These are phyloP conservation scores for Mucor piriformis DNA, from an alignment of 371 early-diverging fungal genomes.

Conservation along the genomic window DNA sequence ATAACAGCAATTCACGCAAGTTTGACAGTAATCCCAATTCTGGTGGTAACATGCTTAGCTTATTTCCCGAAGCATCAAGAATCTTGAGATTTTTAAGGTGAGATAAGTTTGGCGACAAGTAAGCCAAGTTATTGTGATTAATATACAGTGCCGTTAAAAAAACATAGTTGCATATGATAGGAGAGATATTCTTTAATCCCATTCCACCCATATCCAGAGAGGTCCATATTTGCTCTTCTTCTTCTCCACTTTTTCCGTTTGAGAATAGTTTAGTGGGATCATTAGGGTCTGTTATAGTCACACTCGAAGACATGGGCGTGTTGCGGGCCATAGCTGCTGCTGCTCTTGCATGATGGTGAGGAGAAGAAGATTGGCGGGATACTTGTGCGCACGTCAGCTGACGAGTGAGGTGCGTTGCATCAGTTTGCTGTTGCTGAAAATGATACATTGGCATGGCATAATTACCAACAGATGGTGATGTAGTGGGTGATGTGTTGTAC, in stretches of 20 bases:
- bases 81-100: slow-evolving; percentile 67
- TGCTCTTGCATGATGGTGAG: slow-evolving; percentile 89
- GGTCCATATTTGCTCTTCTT: slow-evolving; percentile 65
- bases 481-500: slow-evolving; percentile 17
- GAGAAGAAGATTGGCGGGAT: slow-evolving; percentile 78
- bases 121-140: slow-evolving; percentile 90
- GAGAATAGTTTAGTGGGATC: slow-evolving; percentile 53
- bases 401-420: slow-evolving; percentile 64
- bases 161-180: slow-evolving; percentile 73
- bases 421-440: slow-evolving; percentile 3
- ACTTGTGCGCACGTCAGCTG: slow-evolving; percentile 73
- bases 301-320: slow-evolving; percentile 51
- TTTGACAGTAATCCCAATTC: slow-evolving; percentile 89
- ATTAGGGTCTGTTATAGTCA: slow-evolving; percentile 68
- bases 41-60: slow-evolving; percentile 83
- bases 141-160: slow-evolving; percentile 92
- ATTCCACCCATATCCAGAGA: slow-evolving; percentile 92
- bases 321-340: slow-evolving; percentile 69
- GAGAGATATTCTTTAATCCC: slow-evolving; percentile 80
- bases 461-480: slow-evolving; percentile 26
- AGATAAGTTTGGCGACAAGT: slow-evolving; percentile 73
- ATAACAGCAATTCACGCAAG: slow-evolving; percentile 86
- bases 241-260: slow-evolving; percentile 7
- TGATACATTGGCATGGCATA: slow-evolving; percentile 14
- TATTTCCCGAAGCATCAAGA: slow-evolving; percentile 92